phyloP scores from a whole-genome alignment of 768 basidiomycete species.

The Lentinula sp. region DNA sequence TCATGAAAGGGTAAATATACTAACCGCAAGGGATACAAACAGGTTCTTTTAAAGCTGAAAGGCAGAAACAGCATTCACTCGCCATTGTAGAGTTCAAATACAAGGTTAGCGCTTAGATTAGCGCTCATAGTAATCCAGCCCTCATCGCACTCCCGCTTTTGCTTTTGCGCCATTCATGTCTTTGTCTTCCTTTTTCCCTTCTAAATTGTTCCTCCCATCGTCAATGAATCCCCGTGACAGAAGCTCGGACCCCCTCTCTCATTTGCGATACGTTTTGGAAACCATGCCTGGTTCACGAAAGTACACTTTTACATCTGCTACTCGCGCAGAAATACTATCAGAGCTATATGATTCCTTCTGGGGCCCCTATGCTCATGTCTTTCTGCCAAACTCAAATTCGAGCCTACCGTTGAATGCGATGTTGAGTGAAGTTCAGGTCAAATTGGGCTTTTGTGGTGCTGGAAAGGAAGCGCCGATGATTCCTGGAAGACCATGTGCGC shows the following conservation, averaged over 20 bases:
- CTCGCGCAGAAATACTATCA: constrained; percentile 74
- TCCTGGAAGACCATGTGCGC: constrained; percentile 74
- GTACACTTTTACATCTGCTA: constrained; percentile 67
- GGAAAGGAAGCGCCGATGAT: constrained; percentile 53
- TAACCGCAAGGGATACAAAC: no score
- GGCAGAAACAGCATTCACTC: no score
- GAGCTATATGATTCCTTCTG: constrained; percentile 81
- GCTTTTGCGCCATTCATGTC: background rate
- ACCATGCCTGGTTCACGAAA: constrained; percentile 78
- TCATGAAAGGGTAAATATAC: no score
- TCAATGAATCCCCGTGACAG: constrained; percentile 53
- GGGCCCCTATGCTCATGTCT: constrained; percentile 68
- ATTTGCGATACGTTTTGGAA: constrained; percentile 71
- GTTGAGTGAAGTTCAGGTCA: constrained; percentile 66
- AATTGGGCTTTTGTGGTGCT: constrained; percentile 48
- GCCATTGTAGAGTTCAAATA: no score
- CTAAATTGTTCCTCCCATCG: constrained; percentile 40
- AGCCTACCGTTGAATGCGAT: constrained; percentile 58
- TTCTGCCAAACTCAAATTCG: constrained; percentile 60
- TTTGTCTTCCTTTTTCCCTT: constrained; percentile 30
- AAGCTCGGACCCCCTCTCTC: constrained; percentile 57
- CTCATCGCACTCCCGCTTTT: background rate
- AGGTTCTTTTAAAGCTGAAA: no score
- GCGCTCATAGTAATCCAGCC: background rate
- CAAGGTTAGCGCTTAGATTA: no score